A percentile compares a stretch with the other conserved stretches of the same genome.
These are phyloP conservation scores for Kwoniella europaea DNA, from an alignment of 768 basidiomycete genomes.

Conservation along the genomic window DNA sequence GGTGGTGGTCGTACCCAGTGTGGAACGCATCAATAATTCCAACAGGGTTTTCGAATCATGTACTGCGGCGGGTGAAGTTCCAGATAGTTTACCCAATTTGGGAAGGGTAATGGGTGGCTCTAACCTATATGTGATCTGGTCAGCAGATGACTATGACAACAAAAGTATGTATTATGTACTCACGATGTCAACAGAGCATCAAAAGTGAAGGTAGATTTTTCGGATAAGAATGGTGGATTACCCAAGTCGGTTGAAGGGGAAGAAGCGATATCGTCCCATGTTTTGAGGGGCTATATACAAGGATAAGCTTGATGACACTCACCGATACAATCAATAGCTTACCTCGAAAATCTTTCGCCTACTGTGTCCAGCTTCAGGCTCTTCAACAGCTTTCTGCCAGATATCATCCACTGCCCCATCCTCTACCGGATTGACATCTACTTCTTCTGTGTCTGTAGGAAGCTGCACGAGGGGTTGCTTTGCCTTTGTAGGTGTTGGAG, in stretches of 20 bases:
- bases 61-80: not conserved
- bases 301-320: not conserved
- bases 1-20: conserved; percentile 39
- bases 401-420: not conserved
- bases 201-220: conserved; percentile 18
- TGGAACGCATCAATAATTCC: conserved; percentile 35
- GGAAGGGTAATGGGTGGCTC: conserved; percentile 19
- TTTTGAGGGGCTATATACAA: conserved; percentile 14
- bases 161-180: not conserved
- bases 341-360: conserved; percentile 13
- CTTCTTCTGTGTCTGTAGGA: not conserved
- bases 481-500: not conserved
- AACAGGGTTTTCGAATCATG: conserved; percentile 28
- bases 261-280: conserved; percentile 15
- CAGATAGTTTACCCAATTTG: not conserved
- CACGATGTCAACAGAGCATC: conserved; percentile 23
- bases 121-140: not conserved
- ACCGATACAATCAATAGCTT: not conserved
- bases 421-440: not conserved
- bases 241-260: not conserved
- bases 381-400: conserved; percentile 11
- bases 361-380: conserved; percentile 20
- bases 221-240: conserved; percentile 15
- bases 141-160: not conserved
- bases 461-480: not conserved